Conservation (phyloP, 306 rosid genomes). For the Lupinus albus region DNA sequence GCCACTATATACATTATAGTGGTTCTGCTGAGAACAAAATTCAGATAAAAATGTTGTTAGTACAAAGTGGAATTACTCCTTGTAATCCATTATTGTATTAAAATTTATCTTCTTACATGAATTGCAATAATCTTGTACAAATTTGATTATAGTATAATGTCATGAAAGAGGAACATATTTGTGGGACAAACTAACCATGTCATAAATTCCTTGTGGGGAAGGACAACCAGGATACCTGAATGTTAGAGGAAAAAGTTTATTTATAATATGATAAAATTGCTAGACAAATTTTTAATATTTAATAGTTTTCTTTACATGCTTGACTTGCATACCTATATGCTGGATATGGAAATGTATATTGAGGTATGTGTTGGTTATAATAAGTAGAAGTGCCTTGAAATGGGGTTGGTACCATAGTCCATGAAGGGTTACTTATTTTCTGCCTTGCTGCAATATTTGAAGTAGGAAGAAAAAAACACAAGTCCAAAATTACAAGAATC, state of each 20-base stretch:
- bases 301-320: neutral
- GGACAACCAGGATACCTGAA: conserved; percentile 63
- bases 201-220: conserved; percentile 47
- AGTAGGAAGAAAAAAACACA: neutral
- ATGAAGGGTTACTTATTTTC: conserved; percentile 48
- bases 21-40: conserved; percentile 44
- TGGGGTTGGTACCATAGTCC: conserved; percentile 46
- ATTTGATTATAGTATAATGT: neutral
- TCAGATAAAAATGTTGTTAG: conserved; percentile 8
- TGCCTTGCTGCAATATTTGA: conserved; percentile 43
- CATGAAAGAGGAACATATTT: conserved; percentile 19
- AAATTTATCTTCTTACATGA: neutral
- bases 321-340: conserved; percentile 51
- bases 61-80: neutral
- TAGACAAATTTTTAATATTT: conserved; percentile 13
- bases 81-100: no score
- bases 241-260: conserved; percentile 17
- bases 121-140: conserved; percentile 6
- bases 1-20: conserved; percentile 55
- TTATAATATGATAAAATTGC: conserved; percentile 25
- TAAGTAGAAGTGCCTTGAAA: conserved; percentile 46
- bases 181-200: conserved; percentile 51
- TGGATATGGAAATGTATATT: conserved; percentile 49
- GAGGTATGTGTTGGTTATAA: conserved; percentile 52
- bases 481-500: neutral